These are phyloP conservation scores for Fusarium phyllophilum DNA, from an alignment of 2,329 filamentous ascomycete genomes.

Conservation along the genomic window DNA sequence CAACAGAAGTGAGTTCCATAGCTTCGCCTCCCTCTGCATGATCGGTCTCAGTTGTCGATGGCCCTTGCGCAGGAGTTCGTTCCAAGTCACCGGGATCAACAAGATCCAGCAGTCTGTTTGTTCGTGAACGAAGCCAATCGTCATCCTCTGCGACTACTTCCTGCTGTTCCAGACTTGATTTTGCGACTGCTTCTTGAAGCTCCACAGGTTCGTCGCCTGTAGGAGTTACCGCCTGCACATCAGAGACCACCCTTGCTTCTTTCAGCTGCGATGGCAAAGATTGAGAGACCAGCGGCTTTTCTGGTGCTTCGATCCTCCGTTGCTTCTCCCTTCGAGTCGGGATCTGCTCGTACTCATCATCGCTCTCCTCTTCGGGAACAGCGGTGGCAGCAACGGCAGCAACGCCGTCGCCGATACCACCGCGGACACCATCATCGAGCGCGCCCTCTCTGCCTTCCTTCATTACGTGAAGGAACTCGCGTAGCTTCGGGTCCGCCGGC, in stretches of 20 bases:
- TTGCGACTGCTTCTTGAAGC: conserved; percentile 34
- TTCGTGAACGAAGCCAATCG: conserved; percentile 92
- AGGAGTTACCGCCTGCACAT: conserved; percentile 15
- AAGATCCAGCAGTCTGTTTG: conserved; percentile 85
- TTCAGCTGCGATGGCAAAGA: conserved; percentile 32
- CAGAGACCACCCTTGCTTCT: conserved; percentile 28
- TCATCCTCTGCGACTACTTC: conserved; percentile 72
- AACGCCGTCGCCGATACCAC: conserved; percentile 33
- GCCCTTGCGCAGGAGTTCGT: conserved; percentile 34
- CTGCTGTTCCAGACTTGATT: conserved; percentile 37
- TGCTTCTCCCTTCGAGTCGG: conserved; percentile 63
- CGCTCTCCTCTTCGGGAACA: conserved; percentile 68
- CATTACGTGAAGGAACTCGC: conserved; percentile 89
- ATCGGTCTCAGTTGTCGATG: conserved; percentile 19
- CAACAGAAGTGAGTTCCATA: conserved; percentile 22
- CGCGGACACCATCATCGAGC: conserved; percentile 46
- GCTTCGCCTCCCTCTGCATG: conserved; percentile 29
- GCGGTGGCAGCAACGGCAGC: conserved; percentile 47
- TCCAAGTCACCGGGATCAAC: conserved; percentile 75
- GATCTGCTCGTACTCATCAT: conserved; percentile 79
- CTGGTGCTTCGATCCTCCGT: conserved; percentile 48
- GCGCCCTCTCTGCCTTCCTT: conserved; percentile 59
- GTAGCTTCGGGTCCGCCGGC: conserved; percentile 79
- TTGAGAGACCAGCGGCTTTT: conserved; percentile 30
- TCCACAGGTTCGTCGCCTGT: conserved; percentile 35